Evolutionary conservation across 2,329 filamentous ascomycete species (phyloP), one percentile per base, ranked within the genome.

Genomic region (Penicillium hordei): DNA sequence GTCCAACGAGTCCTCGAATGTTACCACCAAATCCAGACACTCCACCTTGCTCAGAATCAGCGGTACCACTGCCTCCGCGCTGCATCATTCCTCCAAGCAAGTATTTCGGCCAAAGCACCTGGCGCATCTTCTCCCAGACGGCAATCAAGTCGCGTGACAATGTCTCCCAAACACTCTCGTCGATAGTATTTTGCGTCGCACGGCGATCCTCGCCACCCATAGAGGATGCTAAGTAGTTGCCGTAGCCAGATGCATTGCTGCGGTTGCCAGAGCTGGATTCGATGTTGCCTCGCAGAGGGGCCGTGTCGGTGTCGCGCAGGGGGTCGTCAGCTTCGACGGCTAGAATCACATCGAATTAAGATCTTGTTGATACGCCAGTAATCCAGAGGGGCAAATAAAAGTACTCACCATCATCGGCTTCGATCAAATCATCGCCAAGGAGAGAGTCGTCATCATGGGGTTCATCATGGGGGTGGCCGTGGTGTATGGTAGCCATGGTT

Each of bases 121-220:
- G 93, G 75, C 90, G 88, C 88, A 99, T 91, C 83, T 99, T 99
- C 78, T 91, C 90, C 93, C 94, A 97, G 36, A 97, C 91, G 27
- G 92, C 94, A 8, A 93, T 78, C 64, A 99, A 79, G 75, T 99
- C 94, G 65, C 94, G 89, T 52, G 90, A 91, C 60, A 99, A 81
- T n/a, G 94, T 99, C 43, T 93, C 91, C 94, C 94, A 99, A 40
- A 99, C 94, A 1, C 87, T 88, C 79, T 99, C 94, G 76, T 99
- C 94, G 75, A 99, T 95, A 45, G 94, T 99, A 78, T 95, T 96
- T 65, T 89, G 87, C 8, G 92, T 86, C 17, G 94, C 93, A 62
- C 89, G 85, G 54, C 94, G 89, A 79, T 99, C 94, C 76, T 97
- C 93, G 65, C 94, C 94, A 2, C 89, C 89, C 71, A 99, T 95